Conservation (phyloP, 2,329 filamentous ascomycete species). For the Neonectria hederae region DNA sequence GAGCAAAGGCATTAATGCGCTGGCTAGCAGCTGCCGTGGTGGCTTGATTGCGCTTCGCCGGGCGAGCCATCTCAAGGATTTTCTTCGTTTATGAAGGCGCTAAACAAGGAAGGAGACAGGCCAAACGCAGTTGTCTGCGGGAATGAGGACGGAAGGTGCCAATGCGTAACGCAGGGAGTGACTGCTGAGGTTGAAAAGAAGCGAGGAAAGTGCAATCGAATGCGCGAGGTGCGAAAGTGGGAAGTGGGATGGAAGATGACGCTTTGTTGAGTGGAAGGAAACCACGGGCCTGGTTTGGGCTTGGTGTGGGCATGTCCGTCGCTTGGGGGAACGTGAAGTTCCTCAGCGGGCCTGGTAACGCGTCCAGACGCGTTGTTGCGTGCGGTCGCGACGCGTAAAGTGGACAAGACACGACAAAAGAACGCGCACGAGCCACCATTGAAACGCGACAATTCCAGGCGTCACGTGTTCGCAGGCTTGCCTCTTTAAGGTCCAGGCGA, state of each 20-base stretch:
- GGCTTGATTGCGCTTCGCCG: constrained; percentile 38
- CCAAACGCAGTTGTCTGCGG: constrained; percentile 6
- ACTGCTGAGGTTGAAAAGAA: not conserved
- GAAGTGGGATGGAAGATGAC: constrained; percentile 16
- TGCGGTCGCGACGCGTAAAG: constrained; percentile 19
- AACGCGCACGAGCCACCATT: constrained; percentile 6
- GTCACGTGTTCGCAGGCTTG: too few species aligned
- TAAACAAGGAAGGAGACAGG: constrained; percentile 6
- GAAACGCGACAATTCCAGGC: not conserved
- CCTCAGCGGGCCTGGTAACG: constrained; percentile 15
- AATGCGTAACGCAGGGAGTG: not conserved
- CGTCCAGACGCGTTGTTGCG: constrained; percentile 17
- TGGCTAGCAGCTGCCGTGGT: constrained; percentile 32
- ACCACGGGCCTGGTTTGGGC: constrained; percentile 8
- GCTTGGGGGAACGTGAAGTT: constrained; percentile 22
- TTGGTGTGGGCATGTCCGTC: constrained; percentile 18
- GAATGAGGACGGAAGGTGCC: not conserved
- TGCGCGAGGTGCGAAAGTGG: constrained; percentile 1
- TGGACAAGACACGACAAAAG: not conserved
- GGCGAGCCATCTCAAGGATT: constrained; percentile 38
- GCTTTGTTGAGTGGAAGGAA: constrained; percentile 14
- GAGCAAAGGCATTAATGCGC: constrained; percentile 56
- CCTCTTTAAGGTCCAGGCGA: too few species aligned
- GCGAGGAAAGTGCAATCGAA: constrained; percentile 6
- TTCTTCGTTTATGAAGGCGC: constrained; percentile 5